Evolutionary conservation across 164 flowering plant genomes (phyloP).

Genomic region (Sedum album): DNA sequence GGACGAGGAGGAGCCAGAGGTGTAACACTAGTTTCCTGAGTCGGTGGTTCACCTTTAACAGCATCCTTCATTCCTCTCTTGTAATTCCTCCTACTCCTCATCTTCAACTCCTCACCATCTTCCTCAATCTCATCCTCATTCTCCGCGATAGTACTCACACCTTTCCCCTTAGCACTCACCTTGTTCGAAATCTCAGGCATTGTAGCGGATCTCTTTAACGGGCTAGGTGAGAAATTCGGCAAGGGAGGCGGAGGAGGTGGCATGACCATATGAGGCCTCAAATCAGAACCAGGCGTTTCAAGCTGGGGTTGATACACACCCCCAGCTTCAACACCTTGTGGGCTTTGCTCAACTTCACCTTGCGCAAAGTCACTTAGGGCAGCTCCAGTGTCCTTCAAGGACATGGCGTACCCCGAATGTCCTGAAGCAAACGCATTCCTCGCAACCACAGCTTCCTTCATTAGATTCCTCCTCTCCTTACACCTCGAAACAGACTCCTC

Average conservation of each 20-base stretch:
- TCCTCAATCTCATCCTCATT: constrained; percentile 29
- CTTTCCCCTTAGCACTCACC: not conserved
- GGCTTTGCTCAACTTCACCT: constrained; percentile 38
- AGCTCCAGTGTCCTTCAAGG: constrained; percentile 76
- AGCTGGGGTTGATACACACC: not conserved
- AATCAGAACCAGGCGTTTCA: not conserved
- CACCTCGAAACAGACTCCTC: constrained; percentile 81
- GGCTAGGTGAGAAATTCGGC: constrained; percentile 48
- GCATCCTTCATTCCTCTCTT: constrained; percentile 15
- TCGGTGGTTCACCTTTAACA: constrained; percentile 15
- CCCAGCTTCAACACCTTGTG: not conserved
- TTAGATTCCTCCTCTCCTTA: constrained; percentile 59
- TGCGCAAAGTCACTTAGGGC: constrained; percentile 72
- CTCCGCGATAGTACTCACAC: constrained; percentile 21
- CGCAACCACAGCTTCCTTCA: constrained; percentile 60
- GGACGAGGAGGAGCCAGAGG: constrained; percentile 35
- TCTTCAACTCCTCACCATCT: constrained; percentile 10
- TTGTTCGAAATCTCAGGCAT: constrained; percentile 44
- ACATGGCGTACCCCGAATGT: constrained; percentile 56
- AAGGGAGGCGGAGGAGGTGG: constrained; percentile 58
- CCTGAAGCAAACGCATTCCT: constrained; percentile 78
- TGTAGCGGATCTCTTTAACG: constrained; percentile 45
- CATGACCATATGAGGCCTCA: constrained; percentile 15
- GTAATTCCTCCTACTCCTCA: constrained; percentile 8
- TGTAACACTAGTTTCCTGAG: not conserved